Evolutionary conservation across 805 yeast genomes (phyloP).

Genomic region (Metschnikowia borealis): DNA sequence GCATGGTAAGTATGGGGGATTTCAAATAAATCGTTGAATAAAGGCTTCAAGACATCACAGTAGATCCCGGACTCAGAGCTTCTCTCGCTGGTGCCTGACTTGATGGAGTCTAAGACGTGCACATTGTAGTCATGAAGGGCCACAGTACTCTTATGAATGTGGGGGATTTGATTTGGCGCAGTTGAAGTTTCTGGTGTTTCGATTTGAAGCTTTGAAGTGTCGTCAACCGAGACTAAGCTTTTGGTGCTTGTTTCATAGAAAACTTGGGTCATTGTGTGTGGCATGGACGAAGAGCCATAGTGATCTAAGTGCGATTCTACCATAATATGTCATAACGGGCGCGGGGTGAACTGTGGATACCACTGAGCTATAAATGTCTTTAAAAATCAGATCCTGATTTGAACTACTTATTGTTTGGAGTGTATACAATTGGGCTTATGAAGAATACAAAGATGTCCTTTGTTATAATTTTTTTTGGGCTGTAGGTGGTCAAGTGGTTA

Average conservation of each 20-base stretch:
- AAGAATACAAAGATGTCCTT: too few relatives aligned
- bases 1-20: conserved; percentile 38
- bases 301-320: background rate
- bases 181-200: background rate
- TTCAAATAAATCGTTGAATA: conserved; percentile 34
- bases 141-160: background rate
- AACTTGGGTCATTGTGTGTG: background rate
- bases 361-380: background rate
- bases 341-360: background rate
- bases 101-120: conserved; percentile 45
- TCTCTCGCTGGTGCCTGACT: conserved; percentile 44
- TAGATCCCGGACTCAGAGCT: conserved; percentile 33
- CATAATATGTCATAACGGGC: background rate
- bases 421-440: too few relatives aligned
- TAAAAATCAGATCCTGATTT: background rate
- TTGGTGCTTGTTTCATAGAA: conserved; percentile 5
- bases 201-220: background rate
- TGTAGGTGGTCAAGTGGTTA: too few relatives aligned
- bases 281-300: background rate
- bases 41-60: conserved; percentile 41
- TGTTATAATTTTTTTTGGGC: too few relatives aligned
- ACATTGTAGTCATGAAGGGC: conserved; percentile 13
- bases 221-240: background rate
- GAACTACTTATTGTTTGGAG: too few relatives aligned
- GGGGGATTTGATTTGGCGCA: background rate